Evolutionary conservation across 192 early-diverging fungal genomes (phyloP).

Genomic region (Rhizophagus sp.): DNA sequence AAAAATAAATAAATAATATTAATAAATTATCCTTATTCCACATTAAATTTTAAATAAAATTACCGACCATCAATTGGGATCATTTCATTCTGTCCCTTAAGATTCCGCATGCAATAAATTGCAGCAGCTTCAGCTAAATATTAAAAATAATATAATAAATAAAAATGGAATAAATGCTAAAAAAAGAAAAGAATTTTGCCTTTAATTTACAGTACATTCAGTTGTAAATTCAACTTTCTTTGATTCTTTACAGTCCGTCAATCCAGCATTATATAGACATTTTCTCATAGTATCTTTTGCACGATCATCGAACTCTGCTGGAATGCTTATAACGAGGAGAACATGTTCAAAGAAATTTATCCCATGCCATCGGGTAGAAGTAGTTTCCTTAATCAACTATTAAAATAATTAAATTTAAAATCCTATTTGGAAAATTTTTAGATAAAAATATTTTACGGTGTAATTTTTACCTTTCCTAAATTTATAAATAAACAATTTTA

Average conservation of each 20-base stretch:
- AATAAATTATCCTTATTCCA: not conserved
- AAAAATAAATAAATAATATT: not conserved
- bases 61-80: not conserved
- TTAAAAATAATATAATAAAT: not conserved
- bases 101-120: not conserved
- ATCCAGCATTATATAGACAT: slow-evolving; percentile 49
- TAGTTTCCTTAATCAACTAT: no score
- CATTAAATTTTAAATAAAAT: not conserved
- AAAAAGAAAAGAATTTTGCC: not conserved
- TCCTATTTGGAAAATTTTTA: no score
- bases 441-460: no score
- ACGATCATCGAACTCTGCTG: slow-evolving; percentile 59
- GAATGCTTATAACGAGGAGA: slow-evolving; percentile 45
- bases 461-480: no score
- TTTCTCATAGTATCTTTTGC: slow-evolving; percentile 54
- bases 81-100: not conserved
- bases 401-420: no score
- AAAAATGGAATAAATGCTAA: not conserved
- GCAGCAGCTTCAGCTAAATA: slow-evolving; percentile 24
- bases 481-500: no score
- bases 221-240: not conserved
- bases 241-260: slow-evolving; percentile 18
- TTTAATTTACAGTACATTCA: not conserved
- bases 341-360: not conserved
- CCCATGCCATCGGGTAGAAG: not conserved